phyloP scores from a whole-genome alignment of 2,329 filamentous ascomycete genomes.

The Westerdykella aurantiaca region DNA sequence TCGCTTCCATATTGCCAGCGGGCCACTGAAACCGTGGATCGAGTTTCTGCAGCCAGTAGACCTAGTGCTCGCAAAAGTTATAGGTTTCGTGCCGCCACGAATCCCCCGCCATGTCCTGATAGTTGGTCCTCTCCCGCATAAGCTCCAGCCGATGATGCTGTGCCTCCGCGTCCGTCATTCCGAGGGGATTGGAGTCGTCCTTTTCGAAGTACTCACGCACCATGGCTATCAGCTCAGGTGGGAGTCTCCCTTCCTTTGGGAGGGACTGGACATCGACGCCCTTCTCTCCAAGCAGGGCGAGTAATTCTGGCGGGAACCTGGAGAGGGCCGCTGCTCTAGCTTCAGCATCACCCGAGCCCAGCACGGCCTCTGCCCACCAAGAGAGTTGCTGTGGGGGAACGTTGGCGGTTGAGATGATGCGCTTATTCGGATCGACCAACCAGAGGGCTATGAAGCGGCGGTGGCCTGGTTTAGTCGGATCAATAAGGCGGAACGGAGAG shows the following conservation, averaged over 20 bases:
- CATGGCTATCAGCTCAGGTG: slow-evolving; percentile 13
- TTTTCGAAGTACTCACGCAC: slow-evolving; percentile 8
- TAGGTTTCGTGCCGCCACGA: no score
- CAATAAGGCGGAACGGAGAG: slow-evolving; percentile 44
- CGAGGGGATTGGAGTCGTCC: slow-evolving; percentile 1
- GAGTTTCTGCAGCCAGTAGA: no score
- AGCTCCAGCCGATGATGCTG: slow-evolving; percentile 9
- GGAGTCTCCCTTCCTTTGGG: slow-evolving; percentile 5
- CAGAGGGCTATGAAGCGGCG: slow-evolving; percentile 54
- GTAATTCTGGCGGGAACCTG: slow-evolving; percentile 14
- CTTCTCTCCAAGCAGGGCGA: slow-evolving; percentile 9
- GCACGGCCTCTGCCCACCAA: slow-evolving; percentile 37
- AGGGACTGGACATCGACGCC: background rate
- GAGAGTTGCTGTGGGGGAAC: slow-evolving; percentile 47
- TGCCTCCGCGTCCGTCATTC: slow-evolving; percentile 16
- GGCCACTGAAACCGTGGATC: no score
- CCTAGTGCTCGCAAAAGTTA: no score
- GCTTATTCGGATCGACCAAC: slow-evolving; percentile 52
- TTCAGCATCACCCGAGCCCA: slow-evolving; percentile 3
- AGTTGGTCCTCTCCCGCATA: slow-evolving; percentile 4
- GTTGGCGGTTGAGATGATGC: slow-evolving; percentile 49
- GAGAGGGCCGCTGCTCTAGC: slow-evolving; percentile 2
- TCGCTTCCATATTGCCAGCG: no score
- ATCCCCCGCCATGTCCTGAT: no score
- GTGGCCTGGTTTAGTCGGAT: slow-evolving; percentile 50